phyloP scores from a whole-genome alignment of 2,329 filamentous ascomycete genomes.

The Pestalotiopsis sp. region DNA sequence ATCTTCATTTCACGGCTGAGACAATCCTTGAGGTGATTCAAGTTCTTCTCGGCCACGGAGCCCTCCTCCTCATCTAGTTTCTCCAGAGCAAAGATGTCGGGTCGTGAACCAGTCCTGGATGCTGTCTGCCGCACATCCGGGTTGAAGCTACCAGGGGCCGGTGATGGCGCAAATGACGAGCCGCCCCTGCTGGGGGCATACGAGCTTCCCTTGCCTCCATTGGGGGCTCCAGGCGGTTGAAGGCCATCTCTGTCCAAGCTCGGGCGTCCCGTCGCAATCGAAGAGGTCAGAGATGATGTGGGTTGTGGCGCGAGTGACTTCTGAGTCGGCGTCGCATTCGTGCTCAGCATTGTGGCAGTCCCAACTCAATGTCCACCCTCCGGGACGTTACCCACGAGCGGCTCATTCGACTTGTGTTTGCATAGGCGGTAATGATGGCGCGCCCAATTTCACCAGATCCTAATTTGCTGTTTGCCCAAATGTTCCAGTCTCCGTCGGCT shows the following conservation, averaged over 20 bases:
- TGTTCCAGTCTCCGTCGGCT: background rate
- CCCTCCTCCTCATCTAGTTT: constrained; percentile 66
- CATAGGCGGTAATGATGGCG: constrained; percentile 14
- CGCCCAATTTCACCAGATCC: background rate
- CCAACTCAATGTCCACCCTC: constrained; percentile 32
- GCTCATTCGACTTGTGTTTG: constrained; percentile 18
- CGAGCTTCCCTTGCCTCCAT: constrained; percentile 52
- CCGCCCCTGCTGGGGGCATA: constrained; percentile 65
- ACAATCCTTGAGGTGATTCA: constrained; percentile 77
- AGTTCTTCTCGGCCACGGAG: constrained; percentile 67
- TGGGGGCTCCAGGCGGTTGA: constrained; percentile 46
- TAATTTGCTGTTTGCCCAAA: background rate
- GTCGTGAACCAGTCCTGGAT: constrained; percentile 64
- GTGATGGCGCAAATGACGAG: constrained; percentile 67
- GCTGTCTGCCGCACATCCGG: constrained; percentile 76
- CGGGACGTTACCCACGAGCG: constrained; percentile 24
- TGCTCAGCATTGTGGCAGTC: constrained; percentile 51
- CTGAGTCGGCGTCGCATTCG: constrained; percentile 56
- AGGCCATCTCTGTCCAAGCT: constrained; percentile 62
- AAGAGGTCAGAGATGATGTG: constrained; percentile 37
- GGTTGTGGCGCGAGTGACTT: constrained; percentile 51
- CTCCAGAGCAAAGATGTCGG: constrained; percentile 54
- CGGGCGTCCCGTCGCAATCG: constrained; percentile 39
- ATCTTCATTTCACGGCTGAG: constrained; percentile 98
- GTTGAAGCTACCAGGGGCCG: constrained; percentile 83